These are phyloP conservation scores for Ascochyta fabae DNA, from an alignment of 2,329 filamentous ascomycete species.

Conservation along the genomic window DNA sequence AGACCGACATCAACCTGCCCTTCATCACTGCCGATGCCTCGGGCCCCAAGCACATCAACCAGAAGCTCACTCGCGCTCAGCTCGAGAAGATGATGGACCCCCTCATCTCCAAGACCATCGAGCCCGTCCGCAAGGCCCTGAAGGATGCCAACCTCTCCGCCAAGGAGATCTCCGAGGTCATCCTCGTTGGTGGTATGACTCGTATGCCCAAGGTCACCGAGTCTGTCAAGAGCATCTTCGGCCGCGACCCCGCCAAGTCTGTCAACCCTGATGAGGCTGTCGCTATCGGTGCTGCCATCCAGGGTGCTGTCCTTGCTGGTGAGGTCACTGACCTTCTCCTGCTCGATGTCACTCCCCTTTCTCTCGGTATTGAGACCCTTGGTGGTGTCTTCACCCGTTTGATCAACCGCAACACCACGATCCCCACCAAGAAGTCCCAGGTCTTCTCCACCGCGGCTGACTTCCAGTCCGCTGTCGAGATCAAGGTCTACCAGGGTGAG, in stretches of 20 bases:
- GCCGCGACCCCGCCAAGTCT: conserved; percentile 94
- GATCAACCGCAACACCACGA: conserved; percentile 99
- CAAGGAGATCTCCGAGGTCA: conserved; percentile 96
- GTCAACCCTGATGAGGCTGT: conserved; percentile 99
- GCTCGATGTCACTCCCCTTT: conserved; percentile 93
- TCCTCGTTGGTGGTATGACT: conserved; percentile 98
- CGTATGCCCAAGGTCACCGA: conserved; percentile 98
- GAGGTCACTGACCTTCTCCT: conserved; percentile 96
- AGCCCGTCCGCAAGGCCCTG: conserved; percentile 93
- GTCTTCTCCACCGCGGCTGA: conserved; percentile 97
- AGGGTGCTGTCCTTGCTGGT: conserved; percentile 94
- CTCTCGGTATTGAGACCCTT: conserved; percentile 97
- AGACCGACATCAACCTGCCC: conserved; percentile 97
- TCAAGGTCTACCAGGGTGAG: conserved; percentile 99
- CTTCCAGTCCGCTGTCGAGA: conserved; percentile 98
- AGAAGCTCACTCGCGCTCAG: conserved; percentile 89
- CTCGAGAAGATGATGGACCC: conserved; percentile 93
- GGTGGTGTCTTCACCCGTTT: conserved; percentile 97
- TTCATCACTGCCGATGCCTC: conserved; percentile 97
- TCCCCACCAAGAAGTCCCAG: conserved; percentile 99
- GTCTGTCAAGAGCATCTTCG: conserved; percentile 96
- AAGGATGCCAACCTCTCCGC: conserved; percentile 92
- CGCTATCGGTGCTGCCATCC: conserved; percentile 94
- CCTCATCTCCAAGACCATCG: conserved; percentile 83
- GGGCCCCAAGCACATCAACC: conserved; percentile 98